Evolutionary conservation across 2,329 filamentous ascomycete genomes (phyloP).

Genomic region (Calonectria pseudoreteaudii): DNA sequence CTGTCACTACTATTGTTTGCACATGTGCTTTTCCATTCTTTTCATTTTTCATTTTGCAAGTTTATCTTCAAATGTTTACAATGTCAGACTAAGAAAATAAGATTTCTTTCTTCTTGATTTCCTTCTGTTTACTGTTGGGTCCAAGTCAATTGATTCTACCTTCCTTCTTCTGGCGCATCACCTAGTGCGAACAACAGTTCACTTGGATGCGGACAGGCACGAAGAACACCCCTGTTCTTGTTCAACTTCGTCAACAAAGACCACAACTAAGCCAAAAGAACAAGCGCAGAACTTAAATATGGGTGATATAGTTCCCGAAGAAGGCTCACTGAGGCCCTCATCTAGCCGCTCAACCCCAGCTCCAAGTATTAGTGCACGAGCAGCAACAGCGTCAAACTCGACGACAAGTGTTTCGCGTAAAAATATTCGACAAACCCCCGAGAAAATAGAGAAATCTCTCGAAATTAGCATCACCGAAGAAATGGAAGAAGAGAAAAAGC

Average conservation of each 20-base stretch:
- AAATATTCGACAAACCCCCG: slow-evolving; percentile 13
- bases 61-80: not conserved
- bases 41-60: not conserved
- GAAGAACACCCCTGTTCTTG: not conserved
- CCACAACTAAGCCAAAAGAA: not conserved
- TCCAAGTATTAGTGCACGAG: slow-evolving; percentile 14
- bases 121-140: not conserved
- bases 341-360: slow-evolving; percentile 8
- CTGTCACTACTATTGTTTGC: not conserved
- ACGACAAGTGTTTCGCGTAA: slow-evolving; percentile 14
- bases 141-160: not conserved
- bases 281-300: not conserved
- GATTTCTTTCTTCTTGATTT: not conserved
- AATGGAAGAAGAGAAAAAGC: slow-evolving; percentile 57
- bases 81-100: not conserved
- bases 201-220: not conserved
- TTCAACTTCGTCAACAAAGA: not conserved
- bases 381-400: slow-evolving; percentile 22
- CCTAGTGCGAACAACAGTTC: not conserved
- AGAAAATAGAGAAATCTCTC: slow-evolving; percentile 22
- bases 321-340: slow-evolving; percentile 10
- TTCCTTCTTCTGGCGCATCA: not conserved
- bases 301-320: not conserved
- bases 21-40: not conserved
- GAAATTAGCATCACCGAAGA: slow-evolving; percentile 42